Conservation (phyloP, 164 flowering plant genomes). For the Umbilicus rupestris region DNA sequence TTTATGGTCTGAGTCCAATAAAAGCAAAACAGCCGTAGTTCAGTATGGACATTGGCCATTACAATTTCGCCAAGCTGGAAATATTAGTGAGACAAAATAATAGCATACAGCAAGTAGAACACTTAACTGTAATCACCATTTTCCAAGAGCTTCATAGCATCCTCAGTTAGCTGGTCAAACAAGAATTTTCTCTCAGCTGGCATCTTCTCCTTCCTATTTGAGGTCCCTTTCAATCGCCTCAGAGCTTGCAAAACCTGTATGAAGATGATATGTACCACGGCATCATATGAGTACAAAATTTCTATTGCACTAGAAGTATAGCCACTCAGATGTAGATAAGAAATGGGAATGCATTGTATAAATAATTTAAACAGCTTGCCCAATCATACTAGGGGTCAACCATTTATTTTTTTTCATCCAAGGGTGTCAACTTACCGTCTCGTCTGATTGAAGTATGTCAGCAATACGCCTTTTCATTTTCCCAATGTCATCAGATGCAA, state of each 20-base stretch:
- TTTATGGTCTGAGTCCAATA: not conserved
- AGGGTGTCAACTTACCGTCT: conserved; percentile 43
- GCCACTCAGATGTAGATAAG: not conserved
- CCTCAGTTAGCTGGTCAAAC: conserved; percentile 95
- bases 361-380: not conserved
- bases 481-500: conserved; percentile 64
- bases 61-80: not conserved
- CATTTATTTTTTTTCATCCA: too few species aligned
- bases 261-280: not conserved
- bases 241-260: conserved; percentile 72
- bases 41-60: not conserved
- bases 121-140: conserved; percentile 87
- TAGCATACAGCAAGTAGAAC: conserved; percentile 2
- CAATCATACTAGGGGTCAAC: not conserved
- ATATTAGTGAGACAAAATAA: not conserved
- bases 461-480: conserved; percentile 83
- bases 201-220: conserved; percentile 72
- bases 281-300: not conserved
- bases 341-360: not conserved
- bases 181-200: conserved; percentile 57
- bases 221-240: conserved; percentile 77
- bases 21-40: not conserved
- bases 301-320: not conserved
- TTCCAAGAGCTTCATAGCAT: conserved; percentile 81
- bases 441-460: conserved; percentile 69